Evolutionary conservation across 75 land plant species (phyloP), one percentile per base, ranked within the genome.

Genomic region (Pinus tabuliformis): DNA sequence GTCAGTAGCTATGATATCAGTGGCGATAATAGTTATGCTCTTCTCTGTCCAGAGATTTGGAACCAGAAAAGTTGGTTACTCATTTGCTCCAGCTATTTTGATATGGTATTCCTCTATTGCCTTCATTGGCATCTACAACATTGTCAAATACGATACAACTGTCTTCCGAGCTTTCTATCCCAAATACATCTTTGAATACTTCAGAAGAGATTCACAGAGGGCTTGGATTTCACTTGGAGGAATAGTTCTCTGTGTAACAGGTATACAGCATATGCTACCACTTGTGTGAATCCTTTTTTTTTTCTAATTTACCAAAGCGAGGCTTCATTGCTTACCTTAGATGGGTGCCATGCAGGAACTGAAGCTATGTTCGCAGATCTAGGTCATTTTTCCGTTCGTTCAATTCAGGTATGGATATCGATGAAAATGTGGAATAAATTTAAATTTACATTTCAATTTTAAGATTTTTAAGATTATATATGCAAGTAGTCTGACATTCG

Each of bases 361-460:
- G 96, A 93, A 73, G 94, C 94, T 60, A 91, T 93, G 96, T 93
- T 91, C 83, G 91, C 90, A 39, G 93, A 91, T 75, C 72, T 93
- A 18, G 90, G 91, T 13, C 96, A 93, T 73, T 93, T 93, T 59
- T 81, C 83, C 56, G 84, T 87, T 13, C 82, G 82, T 72, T 82
- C 92, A 1, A 76, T 92, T 17, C 94, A 87, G 74, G 91, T 91
- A 81, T 57, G 71, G 15, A 6, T 58, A 8, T 58, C 0, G 36
- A n/a, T 4, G 5, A 1, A 37, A 52, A 49, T 17, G 56, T 57
- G 20, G 1, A 56, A 45, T 54, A 1, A 22, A 70, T 24, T 42
- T 4, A 14, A 33, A 3, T 66, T 58, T 64, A 33, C 4, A 22
- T 65, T 62, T 39, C 6, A 16, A 75, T 16, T 33, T 22, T 3